Evolutionary conservation across 768 basidiomycete species (phyloP), one percentile per base, ranked within the genome.

Genomic region (Psilocybe azurescens): DNA sequence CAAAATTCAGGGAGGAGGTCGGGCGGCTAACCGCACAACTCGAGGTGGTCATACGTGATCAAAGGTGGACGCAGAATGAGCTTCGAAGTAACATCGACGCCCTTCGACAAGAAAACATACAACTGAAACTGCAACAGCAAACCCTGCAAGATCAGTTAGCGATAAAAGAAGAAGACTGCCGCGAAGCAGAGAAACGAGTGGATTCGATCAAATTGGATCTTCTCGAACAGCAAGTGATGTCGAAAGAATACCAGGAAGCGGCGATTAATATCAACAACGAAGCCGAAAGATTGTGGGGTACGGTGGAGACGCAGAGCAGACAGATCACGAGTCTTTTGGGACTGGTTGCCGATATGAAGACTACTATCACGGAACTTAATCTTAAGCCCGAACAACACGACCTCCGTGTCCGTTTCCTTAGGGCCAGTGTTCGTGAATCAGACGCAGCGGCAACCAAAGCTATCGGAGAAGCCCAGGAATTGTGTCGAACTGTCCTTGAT

Each of bases 401-500:
- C 39, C 14, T 61, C 33, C 60, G 60, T 24, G 5, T 61, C 8
- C 49, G 53, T n/a, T 61, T 56, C n/a, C 30, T 61, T 6, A 39
- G 60, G 41, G 60, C 60, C 8, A 52, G 50, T 7, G 48, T 46
- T 32, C 55, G 49, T 10, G 48, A 50, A 30, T 48, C 60, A 3
- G 14, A 46, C 30, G 55, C 33, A 14, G 55, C 36, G 1, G 24
- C 30, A 20, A 38, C 54, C 8, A 56, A 52, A 29, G 56, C 60
- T 14, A 11, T n/a, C 7, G 16, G 9, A 6, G 60, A 61, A 28
- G 30, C 28, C 16, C 11, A 44, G 6, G 30, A 41, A 7, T 33
- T 61, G 9, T 55, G 55, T 28, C 13, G 16, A 29, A 53, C 33
- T 16, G 11, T 51, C 4, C 7, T 10, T 11, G 20, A 1, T 5